phyloP scores from a whole-genome alignment of 495 filamentous ascomycete species.

The Apodospora peruviana region DNA sequence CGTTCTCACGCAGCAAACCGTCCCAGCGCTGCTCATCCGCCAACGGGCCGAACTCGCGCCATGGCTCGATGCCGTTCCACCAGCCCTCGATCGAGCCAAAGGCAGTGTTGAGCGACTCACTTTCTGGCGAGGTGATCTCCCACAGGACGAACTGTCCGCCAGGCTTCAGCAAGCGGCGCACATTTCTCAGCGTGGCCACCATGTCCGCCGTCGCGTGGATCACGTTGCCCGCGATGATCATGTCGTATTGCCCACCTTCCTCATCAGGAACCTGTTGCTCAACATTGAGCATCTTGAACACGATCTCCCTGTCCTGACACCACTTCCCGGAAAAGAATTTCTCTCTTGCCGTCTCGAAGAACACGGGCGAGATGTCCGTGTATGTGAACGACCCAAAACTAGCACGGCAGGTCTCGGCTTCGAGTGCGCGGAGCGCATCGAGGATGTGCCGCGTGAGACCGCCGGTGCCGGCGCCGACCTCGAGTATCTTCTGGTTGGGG shows the following conservation, averaged over 20 bases:
- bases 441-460: slow-evolving; percentile 25
- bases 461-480: slow-evolving; percentile 45
- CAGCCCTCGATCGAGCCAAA: slow-evolving; percentile 45
- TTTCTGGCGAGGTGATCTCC: slow-evolving; percentile 25
- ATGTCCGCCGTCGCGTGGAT: slow-evolving; percentile 43
- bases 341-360: slow-evolving; percentile 37
- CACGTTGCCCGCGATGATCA: slow-evolving; percentile 42
- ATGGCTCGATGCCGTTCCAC: slow-evolving; percentile 40
- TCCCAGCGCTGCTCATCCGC: slow-evolving; percentile 37
- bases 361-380: slow-evolving; percentile 49
- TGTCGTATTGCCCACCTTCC: slow-evolving; percentile 24
- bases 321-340: slow-evolving; percentile 7
- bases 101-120: slow-evolving; percentile 28
- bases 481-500: slow-evolving; percentile 36
- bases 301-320: slow-evolving; percentile 17
- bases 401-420: slow-evolving; percentile 14
- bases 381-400: slow-evolving; percentile 37
- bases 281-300: slow-evolving; percentile 29
- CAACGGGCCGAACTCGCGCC: slow-evolving; percentile 23
- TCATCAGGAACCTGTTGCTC: slow-evolving; percentile 22
- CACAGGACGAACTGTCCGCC: slow-evolving; percentile 32
- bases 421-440: slow-evolving; percentile 12
- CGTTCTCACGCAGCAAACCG: slow-evolving; percentile 25
- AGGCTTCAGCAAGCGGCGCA: slow-evolving; percentile 29
- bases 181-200: slow-evolving; percentile 27